These are phyloP conservation scores for Globisporangium abappressorium DNA, from an alignment of 352 stramenopile species.

Conservation along the genomic window DNA sequence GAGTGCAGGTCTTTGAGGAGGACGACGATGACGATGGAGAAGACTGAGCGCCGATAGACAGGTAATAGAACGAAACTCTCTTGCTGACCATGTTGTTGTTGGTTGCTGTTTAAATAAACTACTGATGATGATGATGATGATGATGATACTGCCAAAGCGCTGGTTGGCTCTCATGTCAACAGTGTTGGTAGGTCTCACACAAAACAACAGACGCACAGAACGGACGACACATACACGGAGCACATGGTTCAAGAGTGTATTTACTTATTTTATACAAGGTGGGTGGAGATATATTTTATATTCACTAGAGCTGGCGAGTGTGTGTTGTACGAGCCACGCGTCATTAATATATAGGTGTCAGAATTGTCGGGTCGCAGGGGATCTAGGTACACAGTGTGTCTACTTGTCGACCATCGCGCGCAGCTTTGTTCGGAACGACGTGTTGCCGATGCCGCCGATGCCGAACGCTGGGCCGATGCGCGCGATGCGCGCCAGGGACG, in stretches of 20 bases:
- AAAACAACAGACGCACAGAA: background rate
- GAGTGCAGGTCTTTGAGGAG: background rate
- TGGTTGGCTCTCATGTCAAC: background rate
- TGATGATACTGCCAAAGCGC: background rate
- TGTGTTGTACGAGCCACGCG: background rate
- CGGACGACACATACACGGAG: background rate
- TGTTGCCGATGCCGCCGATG: conserved; percentile 88
- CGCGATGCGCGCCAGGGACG: conserved; percentile 73
- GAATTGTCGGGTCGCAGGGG: background rate
- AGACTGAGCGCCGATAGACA: conserved; percentile 12
- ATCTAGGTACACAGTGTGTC: background rate
- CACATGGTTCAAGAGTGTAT: background rate
- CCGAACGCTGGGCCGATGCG: conserved; percentile 89
- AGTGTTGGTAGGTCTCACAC: background rate
- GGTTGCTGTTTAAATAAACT: background rate
- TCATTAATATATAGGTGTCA: conserved; percentile 12
- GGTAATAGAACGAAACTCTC: conserved; percentile 25
- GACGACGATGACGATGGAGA: conserved; percentile 17
- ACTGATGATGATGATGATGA: background rate
- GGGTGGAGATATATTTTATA: conserved; percentile 3
- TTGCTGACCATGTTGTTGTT: background rate
- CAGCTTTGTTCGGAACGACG: conserved; percentile 46
- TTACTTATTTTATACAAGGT: conserved; percentile 6
- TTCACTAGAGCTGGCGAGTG: background rate
- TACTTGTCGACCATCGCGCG: conserved; percentile 37